These are phyloP conservation scores for Metschnikowia continentalis DNA, from an alignment of 805 yeast species.

Conservation along the genomic window DNA sequence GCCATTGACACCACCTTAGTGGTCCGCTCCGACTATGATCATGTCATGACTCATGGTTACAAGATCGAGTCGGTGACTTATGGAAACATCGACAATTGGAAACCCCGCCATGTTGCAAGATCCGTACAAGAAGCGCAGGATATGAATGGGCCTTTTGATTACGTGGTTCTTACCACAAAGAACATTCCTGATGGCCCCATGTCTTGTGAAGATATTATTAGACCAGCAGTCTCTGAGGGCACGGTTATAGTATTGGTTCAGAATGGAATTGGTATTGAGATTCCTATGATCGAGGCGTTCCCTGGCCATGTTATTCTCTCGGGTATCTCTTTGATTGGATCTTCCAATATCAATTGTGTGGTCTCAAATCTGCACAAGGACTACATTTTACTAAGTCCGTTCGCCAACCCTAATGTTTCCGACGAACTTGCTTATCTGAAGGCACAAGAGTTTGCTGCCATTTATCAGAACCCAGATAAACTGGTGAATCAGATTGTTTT, in stretches of 20 bases:
- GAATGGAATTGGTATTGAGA: constrained; percentile 63
- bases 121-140: constrained; percentile 13
- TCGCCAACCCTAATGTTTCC: constrained; percentile 28
- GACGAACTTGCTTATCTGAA: constrained; percentile 11
- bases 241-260: constrained; percentile 57
- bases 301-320: constrained; percentile 52
- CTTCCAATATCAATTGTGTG: constrained; percentile 47
- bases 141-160: constrained; percentile 23
- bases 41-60: constrained; percentile 13
- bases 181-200: constrained; percentile 29
- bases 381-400: constrained; percentile 48
- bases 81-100: constrained; percentile 14
- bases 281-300: constrained; percentile 47
- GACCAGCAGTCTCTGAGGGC: constrained; percentile 22
- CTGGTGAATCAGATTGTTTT: constrained; percentile 20
- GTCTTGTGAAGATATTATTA: constrained; percentile 40
- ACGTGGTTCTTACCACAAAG: constrained; percentile 32
- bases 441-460: constrained; percentile 21
- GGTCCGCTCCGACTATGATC: constrained; percentile 17
- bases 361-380: constrained; percentile 51
- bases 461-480: constrained; percentile 27
- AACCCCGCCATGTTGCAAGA: constrained; percentile 12
- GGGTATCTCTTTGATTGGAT: constrained; percentile 62
- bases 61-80: constrained; percentile 15
- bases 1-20: constrained; percentile 15